These are phyloP conservation scores for Magnaporthiopsis incrustans DNA, from an alignment of 2,329 filamentous ascomycete species.

Conservation along the genomic window DNA sequence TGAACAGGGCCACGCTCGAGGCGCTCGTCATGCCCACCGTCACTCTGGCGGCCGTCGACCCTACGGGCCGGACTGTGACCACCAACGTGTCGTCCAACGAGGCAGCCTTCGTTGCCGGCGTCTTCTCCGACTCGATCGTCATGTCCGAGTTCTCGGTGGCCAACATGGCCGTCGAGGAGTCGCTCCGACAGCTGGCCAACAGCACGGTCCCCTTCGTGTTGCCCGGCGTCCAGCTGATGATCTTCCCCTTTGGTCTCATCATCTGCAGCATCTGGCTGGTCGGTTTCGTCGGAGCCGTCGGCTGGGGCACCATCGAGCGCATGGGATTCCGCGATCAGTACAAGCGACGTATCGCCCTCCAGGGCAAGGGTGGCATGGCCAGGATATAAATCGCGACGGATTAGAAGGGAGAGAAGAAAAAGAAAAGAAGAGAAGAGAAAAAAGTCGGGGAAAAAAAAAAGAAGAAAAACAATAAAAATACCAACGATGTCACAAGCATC, in stretches of 20 bases:
- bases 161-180: conserved; percentile 39
- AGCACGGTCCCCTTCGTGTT: conserved; percentile 57
- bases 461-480: conserved; percentile 5
- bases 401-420: conserved; percentile 2
- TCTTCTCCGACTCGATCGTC: conserved; percentile 54
- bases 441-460: background rate
- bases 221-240: conserved; percentile 58
- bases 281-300: conserved; percentile 38
- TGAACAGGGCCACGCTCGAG: conserved; percentile 47
- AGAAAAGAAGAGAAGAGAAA: background rate
- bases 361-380: conserved; percentile 23
- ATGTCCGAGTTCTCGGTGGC: conserved; percentile 42
- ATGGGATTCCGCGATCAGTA: conserved; percentile 60
- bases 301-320: conserved; percentile 57
- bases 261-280: conserved; percentile 56
- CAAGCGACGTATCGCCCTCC: conserved; percentile 39
- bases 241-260: conserved; percentile 63
- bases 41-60: conserved; percentile 51
- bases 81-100: conserved; percentile 63
- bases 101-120: conserved; percentile 62
- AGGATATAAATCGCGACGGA: conserved; percentile 20
- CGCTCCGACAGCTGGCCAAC: conserved; percentile 36
- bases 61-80: conserved; percentile 41
- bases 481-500: background rate
- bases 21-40: conserved; percentile 60